These are phyloP conservation scores for Trapa bicornis DNA, from an alignment of 345 rosid genomes.

Conservation along the genomic window DNA sequence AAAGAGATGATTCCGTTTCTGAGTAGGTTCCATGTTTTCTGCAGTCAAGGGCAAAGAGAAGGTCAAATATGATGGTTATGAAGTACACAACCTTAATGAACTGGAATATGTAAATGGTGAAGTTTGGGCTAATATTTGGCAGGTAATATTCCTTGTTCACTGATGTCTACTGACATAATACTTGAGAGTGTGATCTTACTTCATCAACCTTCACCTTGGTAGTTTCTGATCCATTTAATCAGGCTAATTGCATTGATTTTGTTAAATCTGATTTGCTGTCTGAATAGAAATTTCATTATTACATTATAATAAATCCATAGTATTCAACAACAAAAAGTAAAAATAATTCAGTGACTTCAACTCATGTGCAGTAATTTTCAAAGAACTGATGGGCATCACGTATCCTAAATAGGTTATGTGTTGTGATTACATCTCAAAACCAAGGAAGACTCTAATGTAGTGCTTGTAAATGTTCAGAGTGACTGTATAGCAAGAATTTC, in stretches of 20 bases:
- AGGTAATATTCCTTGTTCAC: constrained; percentile 28
- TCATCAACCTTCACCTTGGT: not conserved
- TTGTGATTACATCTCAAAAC: no score
- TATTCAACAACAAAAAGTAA: not conserved
- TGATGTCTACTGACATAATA: not conserved
- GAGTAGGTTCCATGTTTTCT: constrained; percentile 6
- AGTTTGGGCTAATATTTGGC: constrained; percentile 93
- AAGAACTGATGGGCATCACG: not conserved
- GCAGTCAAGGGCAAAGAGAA: constrained; percentile 43
- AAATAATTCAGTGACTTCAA: no score
- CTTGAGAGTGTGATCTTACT: not conserved
- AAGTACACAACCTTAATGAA: constrained; percentile 69
- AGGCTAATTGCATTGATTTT: not conserved
- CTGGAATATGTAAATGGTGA: constrained; percentile 81
- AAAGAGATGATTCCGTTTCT: not conserved
- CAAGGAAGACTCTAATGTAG: no score
- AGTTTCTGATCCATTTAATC: not conserved
- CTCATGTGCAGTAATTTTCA: not conserved
- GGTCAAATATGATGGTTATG: constrained; percentile 42
- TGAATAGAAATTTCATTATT: not conserved
- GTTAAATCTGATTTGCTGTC: not conserved
- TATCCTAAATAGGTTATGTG: not conserved
- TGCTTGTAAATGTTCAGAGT: constrained; percentile 31
- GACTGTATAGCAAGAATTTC: constrained; percentile 95
- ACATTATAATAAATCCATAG: not conserved